A percentile compares a stretch with the other conserved stretches of the same genome.
phyloP scores from a whole-genome alignment of 1,284 basidiomycete species.

The Calocybe gambosa region DNA sequence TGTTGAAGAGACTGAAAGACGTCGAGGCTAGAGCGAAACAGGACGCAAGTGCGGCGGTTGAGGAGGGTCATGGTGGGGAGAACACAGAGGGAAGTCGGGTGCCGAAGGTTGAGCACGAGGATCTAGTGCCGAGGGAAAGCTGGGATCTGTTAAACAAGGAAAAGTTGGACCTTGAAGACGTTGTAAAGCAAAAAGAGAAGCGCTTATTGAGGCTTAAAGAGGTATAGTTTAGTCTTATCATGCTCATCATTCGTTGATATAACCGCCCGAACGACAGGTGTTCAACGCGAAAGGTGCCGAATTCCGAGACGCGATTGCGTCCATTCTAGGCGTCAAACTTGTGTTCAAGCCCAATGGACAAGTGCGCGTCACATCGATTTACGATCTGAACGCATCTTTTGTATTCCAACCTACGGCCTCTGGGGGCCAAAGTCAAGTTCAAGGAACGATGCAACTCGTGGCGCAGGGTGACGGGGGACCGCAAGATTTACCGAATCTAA shows the following conservation, averaged over 20 bases:
- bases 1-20: conserved; percentile 53
- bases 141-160: conserved; percentile 62
- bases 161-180: conserved; percentile 52
- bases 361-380: conserved; percentile 77
- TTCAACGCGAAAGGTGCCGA: conserved; percentile 73
- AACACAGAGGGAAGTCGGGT: conserved; percentile 4
- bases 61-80: conserved; percentile 5
- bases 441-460: conserved; percentile 59
- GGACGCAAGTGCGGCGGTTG: neutral
- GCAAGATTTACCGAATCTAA: conserved; percentile 58
- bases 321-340: conserved; percentile 79
- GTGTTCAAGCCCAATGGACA: conserved; percentile 81
- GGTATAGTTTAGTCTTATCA: conserved; percentile 26
- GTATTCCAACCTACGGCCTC: conserved; percentile 54
- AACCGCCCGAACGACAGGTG: conserved; percentile 27
- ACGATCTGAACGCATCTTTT: conserved; percentile 65
- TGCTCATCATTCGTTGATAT: neutral
- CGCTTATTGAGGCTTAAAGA: conserved; percentile 67
- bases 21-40: conserved; percentile 34
- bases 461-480: conserved; percentile 65
- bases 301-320: conserved; percentile 75
- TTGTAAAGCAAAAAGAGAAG: conserved; percentile 70
- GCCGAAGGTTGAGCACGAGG: conserved; percentile 17
- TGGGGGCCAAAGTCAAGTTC: conserved; percentile 26
- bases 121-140: conserved; percentile 62